Base-by-base conservation (phyloP, 768 basidiomycete species). In the Phanerochaete carnosa region DNA sequence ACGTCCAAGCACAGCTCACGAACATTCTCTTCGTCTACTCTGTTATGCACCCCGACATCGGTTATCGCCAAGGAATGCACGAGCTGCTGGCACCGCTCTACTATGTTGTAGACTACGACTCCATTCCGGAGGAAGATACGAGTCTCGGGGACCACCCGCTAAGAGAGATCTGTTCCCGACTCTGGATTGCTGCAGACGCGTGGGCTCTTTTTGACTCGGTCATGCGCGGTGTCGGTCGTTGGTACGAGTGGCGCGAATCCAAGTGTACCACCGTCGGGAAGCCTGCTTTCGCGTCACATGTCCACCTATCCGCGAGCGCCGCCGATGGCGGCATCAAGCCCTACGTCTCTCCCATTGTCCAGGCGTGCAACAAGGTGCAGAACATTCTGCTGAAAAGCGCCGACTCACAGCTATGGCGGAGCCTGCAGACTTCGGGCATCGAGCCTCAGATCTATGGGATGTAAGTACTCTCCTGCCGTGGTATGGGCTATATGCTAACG, bases 21-120 rank as follows among this genome's bases (percentile, higher is more conserved):
- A 91, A 94, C 66, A 86, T 97, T 22, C 79, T 99, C 11, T 97
- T 95, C 72, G 75, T 98, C 26, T 91, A 90, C 71, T 87, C 90
- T 15, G 79, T 84, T 43, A 83, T 85, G 69, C 86, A 95, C 70
- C 86, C 92, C 1, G 80, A 88, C 43, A 84, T 96, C 23, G 94
- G 95, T 23, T 99, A 99, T 71, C 85, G 97, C 30, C 97, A 99
- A 79, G 96, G 97, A 56, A 98, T 99, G 97, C 97, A 99, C 69
- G 97, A 99, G 70, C 76, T 98, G 9, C 82, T 98, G 23, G 97
- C 95, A 3, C 89, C 93, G 0, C 72, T 98, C 29, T 92, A 92
- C 66, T 86, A 91, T 68, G 88, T 88, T 1, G 78, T 91, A 58
- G 89, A 96, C 71, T 88, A 82, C 65, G 97, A 99, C 75, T 88